Evolutionary conservation across 108 stramenopile genomes (phyloP), one percentile per base, ranked within the genome.

Genomic region (Cyclotella baltica): DNA sequence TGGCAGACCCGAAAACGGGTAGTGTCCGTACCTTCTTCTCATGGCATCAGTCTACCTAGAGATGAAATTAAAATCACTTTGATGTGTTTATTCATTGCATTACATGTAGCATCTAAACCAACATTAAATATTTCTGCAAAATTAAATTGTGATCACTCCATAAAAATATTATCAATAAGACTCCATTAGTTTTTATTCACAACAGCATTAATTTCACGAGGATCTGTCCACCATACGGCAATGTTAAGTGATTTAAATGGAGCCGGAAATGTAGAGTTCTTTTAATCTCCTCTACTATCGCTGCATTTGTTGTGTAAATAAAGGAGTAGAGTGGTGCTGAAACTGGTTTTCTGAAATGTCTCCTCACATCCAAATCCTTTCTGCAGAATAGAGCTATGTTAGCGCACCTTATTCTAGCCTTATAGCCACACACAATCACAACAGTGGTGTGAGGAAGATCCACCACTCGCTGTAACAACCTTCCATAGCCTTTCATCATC

Each of bases 371-470:
- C 29, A 48, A 33, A 18, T 51, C 29, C 0, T 29, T 51, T 15
- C 53, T 27, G 13, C 4, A 13, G 34, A 73, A 67, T 19, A 80
- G 31, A 23, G 56, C 55, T 0, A 59, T 37, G 15, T 80, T 72
- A 5, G 72, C 78, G 35, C 66, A 20, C 27, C 47, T 30, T 52
- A 79, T 79, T 9, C 71, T 71, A 28, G 38, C 48, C 50, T 34
- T 59, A 15, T 75, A 55, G 25, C 91, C 90, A 27, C 79, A 62
- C 48, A 95, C 75, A n/a, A 95, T 70, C 18, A 81, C 61, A 2
- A 94, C 77, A 16, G 28, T 73, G 2, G 89, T 89, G 40, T 88
- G 77, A n/a, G 70, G 67, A 19, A 83, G 62, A 20, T 57, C 66
- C 11, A 85, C 59, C 19, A 89, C 82, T 38, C 77, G 73, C 48